Conservation (phyloP, 805 yeast genomes). For the Zygosaccharomyces gambellarensis region DNA sequence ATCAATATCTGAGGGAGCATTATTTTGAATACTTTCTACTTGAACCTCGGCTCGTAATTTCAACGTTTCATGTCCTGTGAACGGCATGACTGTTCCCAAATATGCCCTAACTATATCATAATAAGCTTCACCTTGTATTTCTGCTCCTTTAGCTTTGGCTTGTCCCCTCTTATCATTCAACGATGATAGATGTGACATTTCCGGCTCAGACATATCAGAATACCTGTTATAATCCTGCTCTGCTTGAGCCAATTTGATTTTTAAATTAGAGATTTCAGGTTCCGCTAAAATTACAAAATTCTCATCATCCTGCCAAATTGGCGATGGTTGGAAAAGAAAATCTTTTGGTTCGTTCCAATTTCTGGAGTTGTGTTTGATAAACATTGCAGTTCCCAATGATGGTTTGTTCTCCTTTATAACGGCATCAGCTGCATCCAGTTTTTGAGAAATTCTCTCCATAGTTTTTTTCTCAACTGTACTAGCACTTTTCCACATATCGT, state of each 20-base stretch:
- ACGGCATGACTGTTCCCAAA: slow-evolving; percentile 50
- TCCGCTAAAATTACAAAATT: slow-evolving; percentile 54
- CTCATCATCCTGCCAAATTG: slow-evolving; percentile 97
- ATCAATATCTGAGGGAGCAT: slow-evolving; percentile 66
- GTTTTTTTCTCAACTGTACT: slow-evolving; percentile 54
- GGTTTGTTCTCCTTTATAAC: slow-evolving; percentile 70
- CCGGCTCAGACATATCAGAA: slow-evolving; percentile 30
- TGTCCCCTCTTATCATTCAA: slow-evolving; percentile 32
- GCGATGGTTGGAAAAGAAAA: slow-evolving; percentile 78
- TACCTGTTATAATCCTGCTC: slow-evolving; percentile 29
- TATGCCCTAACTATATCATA: slow-evolving; percentile 47
- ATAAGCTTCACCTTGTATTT: slow-evolving; percentile 38
- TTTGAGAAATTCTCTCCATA: slow-evolving; percentile 39
- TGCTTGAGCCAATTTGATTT: slow-evolving; percentile 44
- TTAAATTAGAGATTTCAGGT: slow-evolving; percentile 53
- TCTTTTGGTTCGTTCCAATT: slow-evolving; percentile 86
- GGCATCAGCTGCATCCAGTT: slow-evolving; percentile 46
- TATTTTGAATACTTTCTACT: slow-evolving; percentile 82
- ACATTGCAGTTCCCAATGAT: slow-evolving; percentile 79
- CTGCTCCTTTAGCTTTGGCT: slow-evolving; percentile 42
- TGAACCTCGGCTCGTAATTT: slow-evolving; percentile 79
- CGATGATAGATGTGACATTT: slow-evolving; percentile 31
- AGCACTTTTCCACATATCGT: slow-evolving; percentile 62
- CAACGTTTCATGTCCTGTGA: slow-evolving; percentile 66
- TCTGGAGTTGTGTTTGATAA: slow-evolving; percentile 73